Evolutionary conservation across 2,329 filamentous ascomycete species (phyloP).

Genomic region (Tolypocladium paradoxum): DNA sequence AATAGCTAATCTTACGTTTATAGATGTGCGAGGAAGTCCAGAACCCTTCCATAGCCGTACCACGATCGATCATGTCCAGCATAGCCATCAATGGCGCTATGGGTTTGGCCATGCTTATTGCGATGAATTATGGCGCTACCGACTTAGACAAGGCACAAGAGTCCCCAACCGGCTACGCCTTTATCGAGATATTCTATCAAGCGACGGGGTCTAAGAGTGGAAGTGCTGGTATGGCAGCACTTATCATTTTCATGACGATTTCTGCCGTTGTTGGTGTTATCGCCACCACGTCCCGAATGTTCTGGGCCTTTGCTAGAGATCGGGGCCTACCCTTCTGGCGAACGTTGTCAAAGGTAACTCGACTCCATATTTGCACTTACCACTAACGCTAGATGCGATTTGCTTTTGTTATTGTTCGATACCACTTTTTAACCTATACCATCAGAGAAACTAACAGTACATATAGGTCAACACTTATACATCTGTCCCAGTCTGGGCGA

Average conservation of each 20-base stretch:
- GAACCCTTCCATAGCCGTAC: constrained; percentile 37
- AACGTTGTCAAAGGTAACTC: constrained; percentile 13
- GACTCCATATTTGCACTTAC: too few relatives aligned
- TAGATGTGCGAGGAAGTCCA: constrained; percentile 35
- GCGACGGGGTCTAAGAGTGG: constrained; percentile 35
- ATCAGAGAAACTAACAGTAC: too few relatives aligned
- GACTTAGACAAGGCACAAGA: constrained; percentile 32
- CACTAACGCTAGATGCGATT: neutral
- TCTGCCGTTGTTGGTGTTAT: constrained; percentile 42
- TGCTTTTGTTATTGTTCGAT: neutral
- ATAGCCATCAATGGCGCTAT: constrained; percentile 39
- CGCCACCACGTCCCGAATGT: constrained; percentile 44
- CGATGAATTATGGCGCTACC: constrained; percentile 42
- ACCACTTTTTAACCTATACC: too few relatives aligned
- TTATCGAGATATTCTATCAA: constrained; percentile 47
- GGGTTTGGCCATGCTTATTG: constrained; percentile 46
- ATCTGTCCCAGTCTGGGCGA: constrained; percentile 16
- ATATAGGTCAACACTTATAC: constrained; percentile 11
- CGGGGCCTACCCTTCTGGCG: constrained; percentile 19
- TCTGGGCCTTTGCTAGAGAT: constrained; percentile 39
- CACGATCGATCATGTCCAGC: constrained; percentile 36
- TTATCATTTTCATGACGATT: constrained; percentile 37
- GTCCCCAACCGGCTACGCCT: constrained; percentile 40
- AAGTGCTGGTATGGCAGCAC: constrained; percentile 36
- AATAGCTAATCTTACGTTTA: constrained; percentile 33